A percentile compares a stretch with the other conserved stretches of the same genome.
Evolutionary conservation across 2,329 filamentous ascomycete genomes (phyloP).

Genomic region (Aspergillus sp.): DNA sequence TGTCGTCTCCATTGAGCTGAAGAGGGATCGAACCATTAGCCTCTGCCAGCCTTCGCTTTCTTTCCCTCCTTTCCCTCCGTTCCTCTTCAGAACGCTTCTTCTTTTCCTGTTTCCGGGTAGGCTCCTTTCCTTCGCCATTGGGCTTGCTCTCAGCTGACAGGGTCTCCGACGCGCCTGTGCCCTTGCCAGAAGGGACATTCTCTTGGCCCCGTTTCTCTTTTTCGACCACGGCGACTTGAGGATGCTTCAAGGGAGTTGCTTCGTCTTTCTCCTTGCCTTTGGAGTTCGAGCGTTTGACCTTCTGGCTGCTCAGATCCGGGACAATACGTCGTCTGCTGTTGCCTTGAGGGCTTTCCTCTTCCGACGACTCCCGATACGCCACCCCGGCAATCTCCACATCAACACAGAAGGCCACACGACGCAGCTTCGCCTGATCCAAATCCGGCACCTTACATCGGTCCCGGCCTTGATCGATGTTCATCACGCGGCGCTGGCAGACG

Average conservation of each 20-base stretch:
- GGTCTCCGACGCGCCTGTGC: constrained; percentile 7
- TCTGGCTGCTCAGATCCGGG: constrained; percentile 27
- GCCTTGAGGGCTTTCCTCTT: constrained; percentile 44
- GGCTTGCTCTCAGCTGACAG: constrained; percentile 28
- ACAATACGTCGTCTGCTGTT: constrained; percentile 26
- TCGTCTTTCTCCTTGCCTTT: constrained; percentile 69
- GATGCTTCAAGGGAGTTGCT: constrained; percentile 69
- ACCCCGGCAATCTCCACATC: constrained; percentile 95
- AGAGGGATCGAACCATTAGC: constrained; percentile 84
- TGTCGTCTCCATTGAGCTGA: constrained; percentile 71
- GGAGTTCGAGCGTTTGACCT: constrained; percentile 46
- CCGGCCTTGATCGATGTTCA: constrained; percentile 81
- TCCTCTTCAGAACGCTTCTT: constrained; percentile 95
- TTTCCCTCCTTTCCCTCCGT: constrained; percentile 86
- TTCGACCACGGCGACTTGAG: constrained; percentile 55
- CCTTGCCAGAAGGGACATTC: constrained; percentile 10
- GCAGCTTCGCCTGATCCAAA: constrained; percentile 75
- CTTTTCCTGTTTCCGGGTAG: constrained; percentile 82
- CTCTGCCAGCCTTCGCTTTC: constrained; percentile 78
- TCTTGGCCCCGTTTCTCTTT: constrained; percentile 52
- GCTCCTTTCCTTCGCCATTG: constrained; percentile 38
- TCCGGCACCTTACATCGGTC: constrained; percentile 78
- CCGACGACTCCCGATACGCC: constrained; percentile 68
- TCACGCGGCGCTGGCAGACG: constrained; percentile 72
- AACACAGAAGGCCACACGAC: constrained; percentile 90